Base-by-base conservation (phyloP, 148 eudicot species). In the Oxyria digyna region DNA sequence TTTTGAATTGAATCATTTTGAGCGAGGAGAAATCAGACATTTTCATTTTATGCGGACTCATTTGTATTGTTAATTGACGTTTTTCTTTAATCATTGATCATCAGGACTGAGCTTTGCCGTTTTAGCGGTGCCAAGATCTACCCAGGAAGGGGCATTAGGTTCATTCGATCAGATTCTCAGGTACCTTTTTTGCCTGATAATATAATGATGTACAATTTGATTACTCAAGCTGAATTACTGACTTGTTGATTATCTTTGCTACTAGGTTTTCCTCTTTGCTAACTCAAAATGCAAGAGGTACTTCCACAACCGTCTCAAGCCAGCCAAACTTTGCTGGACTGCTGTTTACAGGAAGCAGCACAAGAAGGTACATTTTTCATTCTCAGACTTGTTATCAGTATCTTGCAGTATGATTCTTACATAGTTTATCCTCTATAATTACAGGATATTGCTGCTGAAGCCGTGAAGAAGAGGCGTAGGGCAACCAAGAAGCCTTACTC, bases 311-410 rank as follows among this genome's bases (percentile, higher is more conserved):
- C 73, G 76, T 23, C 74, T 83, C 20, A 86, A 84, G 85, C 85
- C 87, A 32, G 77, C 85, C 5, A 85, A 83, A 79, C 89, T 85
- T 67, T 78, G 83, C 63, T 83, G 89, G 87, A 85, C 87, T 52
- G 89, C 89, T 63, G 79, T 86, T 49, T 86, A 83, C 87, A 71
- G 90, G 45, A 86, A 86, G 79, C 90, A 83, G 59, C 90, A 83
- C 62, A 86, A 86, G 84, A 86, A 86, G 90, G 90, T 83, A 17
- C 5, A 37, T n/a, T 8, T n/a, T 1, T 37, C 68, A 65, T 13
- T 14, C 20, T 27, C 18, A 23, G 23, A 52, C 59, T 23, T 23
- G 62, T 52, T 29, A 52, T 52, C 29, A 12, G 24, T 23, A 1
- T 11, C 13, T 52, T 52, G 1, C 62, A 52, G 4, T 23, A 8